Evolutionary conservation across 1,284 basidiomycete genomes (phyloP).

Genomic region (Tilletia walkeri): DNA sequence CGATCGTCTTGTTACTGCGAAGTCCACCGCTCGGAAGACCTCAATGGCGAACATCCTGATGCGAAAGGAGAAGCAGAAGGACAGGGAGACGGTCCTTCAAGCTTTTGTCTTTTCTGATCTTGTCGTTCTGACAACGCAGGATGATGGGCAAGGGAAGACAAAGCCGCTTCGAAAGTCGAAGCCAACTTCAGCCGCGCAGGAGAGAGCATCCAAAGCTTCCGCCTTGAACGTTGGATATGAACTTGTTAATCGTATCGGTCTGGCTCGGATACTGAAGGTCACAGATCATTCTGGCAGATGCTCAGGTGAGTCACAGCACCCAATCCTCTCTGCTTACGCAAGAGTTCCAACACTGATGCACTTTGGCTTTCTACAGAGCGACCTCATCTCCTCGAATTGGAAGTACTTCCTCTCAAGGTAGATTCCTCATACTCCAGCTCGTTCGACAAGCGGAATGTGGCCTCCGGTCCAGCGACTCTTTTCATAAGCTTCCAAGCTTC

Average conservation of each 20-base stretch:
- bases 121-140: constrained; percentile 16
- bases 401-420: constrained; percentile 15
- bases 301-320: constrained; percentile 14
- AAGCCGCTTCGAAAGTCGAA: not conserved
- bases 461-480: constrained; percentile 5
- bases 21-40: constrained; percentile 8
- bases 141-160: not conserved
- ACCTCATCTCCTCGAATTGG: constrained; percentile 16
- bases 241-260: not conserved
- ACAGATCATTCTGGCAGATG: constrained; percentile 18
- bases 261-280: constrained; percentile 18
- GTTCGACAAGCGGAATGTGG: constrained; percentile 9
- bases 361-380: constrained; percentile 6
- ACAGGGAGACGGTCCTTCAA: constrained; percentile 17
- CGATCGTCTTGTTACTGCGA: constrained; percentile 17
- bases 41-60: constrained; percentile 20
- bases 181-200: not conserved
- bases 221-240: not conserved
- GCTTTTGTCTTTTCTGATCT: constrained; percentile 24
- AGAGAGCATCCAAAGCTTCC: not conserved
- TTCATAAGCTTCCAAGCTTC: constrained; percentile 4
- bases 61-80: constrained; percentile 17
- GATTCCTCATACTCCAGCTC: constrained; percentile 9
- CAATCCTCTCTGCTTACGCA: no score
- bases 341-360: no score